Evolutionary conservation across 2,329 filamentous ascomycete species (phyloP), one percentile per base, ranked within the genome.

Genomic region (Cercospora berteroae): DNA sequence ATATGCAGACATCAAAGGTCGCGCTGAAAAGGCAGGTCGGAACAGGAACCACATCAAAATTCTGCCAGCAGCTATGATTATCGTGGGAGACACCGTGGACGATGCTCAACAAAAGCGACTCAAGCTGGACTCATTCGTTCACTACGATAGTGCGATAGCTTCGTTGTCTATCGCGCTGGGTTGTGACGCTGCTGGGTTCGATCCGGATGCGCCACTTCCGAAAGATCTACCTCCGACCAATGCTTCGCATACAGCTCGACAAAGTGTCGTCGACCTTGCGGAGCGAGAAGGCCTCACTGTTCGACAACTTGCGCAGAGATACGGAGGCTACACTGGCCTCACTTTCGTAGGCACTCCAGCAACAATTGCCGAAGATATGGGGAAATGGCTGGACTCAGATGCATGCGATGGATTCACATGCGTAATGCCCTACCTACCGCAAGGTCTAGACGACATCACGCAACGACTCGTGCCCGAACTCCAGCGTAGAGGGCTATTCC

Each of bases 351-450:
- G 71, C 6, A 70, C 69, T 18, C 68, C 71, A 4, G 60, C 71
- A 48, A 62, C 42, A 8, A 72, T 74, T 39, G 72, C 72, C 5
- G 69, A 71, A n/a, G 72, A 71, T 1, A 73, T 74, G 69, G 61
- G 62, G n/a, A 33, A 62, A 27, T 74, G 72, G 72, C 60, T 74
- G 18, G 56, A 64, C 7, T 68, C 72, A 36, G 71, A 65, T 18
- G 71, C 69, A 16, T 71, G 70, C 48, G 72, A 74, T 66, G 72
- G 72, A 4, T 74, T 74, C 42, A 74, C 72, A 10, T 70, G 72
- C 25, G 61, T 64, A 3, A 69, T 74, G 69, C 72, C 72, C 3
- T 73, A 71, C 52, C 57, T 74, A 1, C 72, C 71, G 9, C 69
- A 74, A 67, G 72, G 72, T 2, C 52, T 73, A n/a, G 68, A 74